phyloP scores from a whole-genome alignment of 352 stramenopile species.

The Pythium grandisporangium region DNA sequence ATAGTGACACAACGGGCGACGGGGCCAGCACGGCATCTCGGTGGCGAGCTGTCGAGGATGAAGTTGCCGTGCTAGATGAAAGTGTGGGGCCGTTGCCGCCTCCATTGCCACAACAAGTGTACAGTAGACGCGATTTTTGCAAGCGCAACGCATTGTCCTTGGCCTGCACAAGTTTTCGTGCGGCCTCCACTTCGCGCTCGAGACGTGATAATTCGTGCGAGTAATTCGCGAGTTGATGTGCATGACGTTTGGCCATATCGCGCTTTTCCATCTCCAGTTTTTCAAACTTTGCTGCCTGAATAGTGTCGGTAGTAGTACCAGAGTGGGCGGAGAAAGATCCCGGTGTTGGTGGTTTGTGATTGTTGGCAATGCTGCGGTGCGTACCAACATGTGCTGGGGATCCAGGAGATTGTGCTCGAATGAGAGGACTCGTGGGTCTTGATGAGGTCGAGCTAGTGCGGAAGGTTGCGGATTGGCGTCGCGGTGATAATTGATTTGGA shows the following conservation, averaged over 20 bases:
- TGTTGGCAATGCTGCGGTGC: too few species aligned
- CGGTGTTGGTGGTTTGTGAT: too few species aligned
- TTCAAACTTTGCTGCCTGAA: slow-evolving; percentile 8
- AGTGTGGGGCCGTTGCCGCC: neutral
- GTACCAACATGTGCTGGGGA: too few species aligned
- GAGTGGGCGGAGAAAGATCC: neutral
- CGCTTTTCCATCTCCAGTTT: slow-evolving; percentile 44
- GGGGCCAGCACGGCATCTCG: neutral
- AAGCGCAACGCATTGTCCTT: slow-evolving; percentile 52
- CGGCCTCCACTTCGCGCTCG: slow-evolving; percentile 52
- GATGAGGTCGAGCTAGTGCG: too few species aligned
- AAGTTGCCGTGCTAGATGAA: neutral
- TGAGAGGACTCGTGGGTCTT: too few species aligned
- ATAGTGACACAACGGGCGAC: neutral
- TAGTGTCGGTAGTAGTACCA: slow-evolving; percentile 1
- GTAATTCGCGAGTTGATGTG: slow-evolving; percentile 57
- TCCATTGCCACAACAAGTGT: slow-evolving; percentile 10
- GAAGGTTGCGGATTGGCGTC: too few species aligned
- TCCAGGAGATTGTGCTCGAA: too few species aligned
- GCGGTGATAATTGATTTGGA: too few species aligned
- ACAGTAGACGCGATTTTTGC: slow-evolving; percentile 43
- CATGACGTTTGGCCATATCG: slow-evolving; percentile 27
- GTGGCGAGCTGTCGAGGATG: too few species aligned
- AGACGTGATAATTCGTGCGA: slow-evolving; percentile 57
- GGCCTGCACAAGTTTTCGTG: slow-evolving; percentile 29